Evolutionary conservation across 2,329 filamentous ascomycete genomes (phyloP).

Genomic region (Bipolaris cookei): DNA sequence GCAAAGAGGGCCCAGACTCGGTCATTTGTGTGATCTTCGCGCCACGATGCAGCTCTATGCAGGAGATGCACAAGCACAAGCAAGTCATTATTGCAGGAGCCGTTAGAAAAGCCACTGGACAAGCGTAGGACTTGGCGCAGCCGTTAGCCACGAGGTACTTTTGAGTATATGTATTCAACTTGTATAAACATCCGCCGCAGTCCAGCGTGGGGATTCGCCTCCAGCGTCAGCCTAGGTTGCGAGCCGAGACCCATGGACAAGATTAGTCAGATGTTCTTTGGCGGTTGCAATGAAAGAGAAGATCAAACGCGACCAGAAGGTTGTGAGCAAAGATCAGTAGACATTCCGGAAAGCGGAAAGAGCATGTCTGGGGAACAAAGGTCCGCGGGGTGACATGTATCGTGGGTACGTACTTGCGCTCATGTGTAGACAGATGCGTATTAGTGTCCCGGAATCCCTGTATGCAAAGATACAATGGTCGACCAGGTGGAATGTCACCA

Average conservation of each 20-base stretch:
- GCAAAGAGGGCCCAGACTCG: not conserved
- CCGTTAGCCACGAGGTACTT: not conserved
- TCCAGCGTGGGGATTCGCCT: not conserved
- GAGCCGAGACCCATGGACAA: not conserved
- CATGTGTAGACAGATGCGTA: not conserved
- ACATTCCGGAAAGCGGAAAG: not conserved
- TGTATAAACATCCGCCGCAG: not conserved
- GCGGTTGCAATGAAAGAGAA: not conserved
- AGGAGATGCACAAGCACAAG: not conserved
- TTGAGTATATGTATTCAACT: not conserved
- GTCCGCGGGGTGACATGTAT: not conserved
- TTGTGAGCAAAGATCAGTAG: not conserved
- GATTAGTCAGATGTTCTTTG: not conserved
- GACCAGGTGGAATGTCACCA: not conserved
- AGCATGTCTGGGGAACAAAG: not conserved
- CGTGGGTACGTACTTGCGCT: not conserved
- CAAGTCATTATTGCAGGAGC: not conserved
- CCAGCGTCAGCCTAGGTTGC: not conserved
- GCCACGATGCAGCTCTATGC: not conserved
- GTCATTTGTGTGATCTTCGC: not conserved
- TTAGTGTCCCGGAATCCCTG: not conserved
- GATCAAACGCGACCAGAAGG: not conserved
- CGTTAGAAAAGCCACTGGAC: not conserved
- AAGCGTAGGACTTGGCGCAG: not conserved
- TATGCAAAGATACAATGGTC: not conserved